These are phyloP conservation scores for peach (Prunus persica) DNA, from an alignment of 306 rosid genomes.

Conservation along the genomic window Prunus_persica_NCBIv2 NC_034012.1:4347501-4348000, in stretches of 20 bases:
- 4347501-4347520: neutral
- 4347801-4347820: neutral
- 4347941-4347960: neutral
- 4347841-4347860: neutral
- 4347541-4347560: neutral
- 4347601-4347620: neutral
- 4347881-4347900: neutral
- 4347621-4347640: neutral
- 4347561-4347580: neutral
- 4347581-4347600: constrained; percentile 1
- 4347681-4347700: neutral
- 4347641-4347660: neutral
- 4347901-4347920: neutral
- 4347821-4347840: neutral
- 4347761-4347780: neutral
- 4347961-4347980: neutral
- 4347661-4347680: neutral
- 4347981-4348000: neutral
- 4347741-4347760: neutral
- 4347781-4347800: neutral
- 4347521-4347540: neutral
- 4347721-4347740: neutral
- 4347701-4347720: neutral
- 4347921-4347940: neutral
- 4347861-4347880: neutral